These are phyloP conservation scores for Cercospora sp. DNA, from an alignment of 2,329 filamentous ascomycete genomes.

Conservation along the genomic window DNA sequence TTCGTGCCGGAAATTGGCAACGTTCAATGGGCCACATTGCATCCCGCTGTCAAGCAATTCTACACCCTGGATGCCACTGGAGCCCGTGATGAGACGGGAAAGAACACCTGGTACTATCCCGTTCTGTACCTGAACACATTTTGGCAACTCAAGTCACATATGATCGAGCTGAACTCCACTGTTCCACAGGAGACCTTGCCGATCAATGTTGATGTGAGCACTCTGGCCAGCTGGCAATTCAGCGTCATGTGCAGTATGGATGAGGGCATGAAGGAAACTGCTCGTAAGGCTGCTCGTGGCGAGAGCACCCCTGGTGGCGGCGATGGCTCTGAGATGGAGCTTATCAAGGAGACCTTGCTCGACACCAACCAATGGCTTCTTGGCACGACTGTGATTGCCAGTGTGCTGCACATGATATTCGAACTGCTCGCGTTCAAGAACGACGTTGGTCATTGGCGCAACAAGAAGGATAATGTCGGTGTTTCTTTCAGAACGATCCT, in stretches of 20 bases:
- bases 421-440: conserved; percentile 96
- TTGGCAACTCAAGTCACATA: conserved; percentile 91
- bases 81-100: conserved; percentile 77
- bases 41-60: conserved; percentile 74
- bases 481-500: conserved; percentile 95
- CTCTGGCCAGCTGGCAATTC: conserved; percentile 86
- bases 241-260: conserved; percentile 81
- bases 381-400: conserved; percentile 78
- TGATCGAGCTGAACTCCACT: conserved; percentile 88
- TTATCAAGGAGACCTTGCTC: conserved; percentile 92
- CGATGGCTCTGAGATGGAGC: conserved; percentile 91
- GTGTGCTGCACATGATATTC: conserved; percentile 87
- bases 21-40: conserved; percentile 64
- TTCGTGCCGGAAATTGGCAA: conserved; percentile 79
- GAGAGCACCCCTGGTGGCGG: conserved; percentile 71
- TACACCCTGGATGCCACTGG: conserved; percentile 76
- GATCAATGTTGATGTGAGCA: conserved; percentile 79
- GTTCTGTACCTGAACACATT: conserved; percentile 93
- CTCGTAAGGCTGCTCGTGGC: conserved; percentile 74
- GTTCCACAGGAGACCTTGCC: conserved; percentile 83
- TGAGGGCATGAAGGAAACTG: conserved; percentile 79
- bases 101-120: conserved; percentile 92
- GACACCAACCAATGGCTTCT: conserved; percentile 94
- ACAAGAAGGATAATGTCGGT: conserved; percentile 99
- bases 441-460: conserved; percentile 95